These are phyloP conservation scores for Dipodascus geniculatus DNA, from an alignment of 805 yeast genomes.

Conservation along the genomic window DNA sequence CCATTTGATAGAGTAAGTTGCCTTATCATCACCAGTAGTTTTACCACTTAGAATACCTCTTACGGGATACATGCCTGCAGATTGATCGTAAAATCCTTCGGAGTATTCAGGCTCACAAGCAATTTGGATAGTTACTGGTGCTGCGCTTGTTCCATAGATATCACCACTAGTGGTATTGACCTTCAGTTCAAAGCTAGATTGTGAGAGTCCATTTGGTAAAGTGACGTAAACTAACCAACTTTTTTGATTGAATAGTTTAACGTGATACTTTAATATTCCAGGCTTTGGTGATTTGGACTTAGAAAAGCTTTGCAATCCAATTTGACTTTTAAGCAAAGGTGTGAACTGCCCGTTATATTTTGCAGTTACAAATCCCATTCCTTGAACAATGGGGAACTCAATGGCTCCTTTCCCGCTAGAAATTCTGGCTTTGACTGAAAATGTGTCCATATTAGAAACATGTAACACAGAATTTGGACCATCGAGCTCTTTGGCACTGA, in stretches of 20 bases:
- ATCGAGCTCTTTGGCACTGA: slow-evolving; percentile 41
- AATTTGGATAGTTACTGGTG: slow-evolving; percentile 34
- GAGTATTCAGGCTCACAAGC: slow-evolving; percentile 35
- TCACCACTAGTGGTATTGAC: slow-evolving; percentile 27
- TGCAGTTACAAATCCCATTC: slow-evolving; percentile 72
- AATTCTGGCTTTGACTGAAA: slow-evolving; percentile 37
- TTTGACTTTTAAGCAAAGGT: slow-evolving; percentile 34
- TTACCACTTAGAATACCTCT: slow-evolving; percentile 38
- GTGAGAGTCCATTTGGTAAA: slow-evolving; percentile 26
- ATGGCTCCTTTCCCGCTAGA: slow-evolving; percentile 27
- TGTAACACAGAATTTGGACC: slow-evolving; percentile 29
- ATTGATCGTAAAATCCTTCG: slow-evolving; percentile 37
- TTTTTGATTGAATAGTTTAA: slow-evolving; percentile 29
- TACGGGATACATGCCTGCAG: slow-evolving; percentile 59
- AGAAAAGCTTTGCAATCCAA: slow-evolving; percentile 34
- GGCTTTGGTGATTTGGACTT: slow-evolving; percentile 22
- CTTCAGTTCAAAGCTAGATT: slow-evolving; percentile 24
- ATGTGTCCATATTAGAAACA: slow-evolving; percentile 36
- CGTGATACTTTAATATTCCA: slow-evolving; percentile 30
- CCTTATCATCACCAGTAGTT: slow-evolving; percentile 33
- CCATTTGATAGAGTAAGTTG: slow-evolving; percentile 38
- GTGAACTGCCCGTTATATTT: slow-evolving; percentile 34
- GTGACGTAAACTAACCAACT: slow-evolving; percentile 44
- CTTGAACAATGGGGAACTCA: slow-evolving; percentile 58
- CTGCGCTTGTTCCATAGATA: neutral